Evolutionary conservation across 225 moss, liverwort and hornwort species (phyloP), one percentile per base, ranked within the genome.

Genomic region (Takakia lepidozioides): DNA sequence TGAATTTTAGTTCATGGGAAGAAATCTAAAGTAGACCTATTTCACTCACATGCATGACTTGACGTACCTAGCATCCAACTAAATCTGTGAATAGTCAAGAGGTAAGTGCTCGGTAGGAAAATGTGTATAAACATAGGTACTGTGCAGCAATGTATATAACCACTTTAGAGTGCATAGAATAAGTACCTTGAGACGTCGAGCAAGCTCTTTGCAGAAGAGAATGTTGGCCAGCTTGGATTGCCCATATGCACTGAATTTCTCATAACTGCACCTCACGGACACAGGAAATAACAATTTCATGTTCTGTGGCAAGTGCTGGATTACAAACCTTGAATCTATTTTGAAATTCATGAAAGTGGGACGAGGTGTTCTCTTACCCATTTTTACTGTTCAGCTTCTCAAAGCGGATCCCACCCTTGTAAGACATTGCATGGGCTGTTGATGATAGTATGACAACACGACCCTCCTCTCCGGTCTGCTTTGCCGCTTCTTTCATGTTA

Each of bases 371-470:
- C 20, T 6, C 71, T 62, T 56, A 67, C 76, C 62, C 39, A 3
- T 76, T 67, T 29, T 55, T 52, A 48, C 66, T 55, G 46, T 69
- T 36, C 2, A 71, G 32, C 41, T 76, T 71, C 29, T 76, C 71
- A 17, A 76, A 71, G 17, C 51, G 30, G 43, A 61, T 53, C 24
- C 8, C 6, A 3, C 3, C 18, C 48, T 4, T 61, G 35, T 38
- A 56, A 17, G 22, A 8, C 36, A 64, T 0, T n/a, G 45, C 68
- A 72, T 35, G 17, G 11, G 71, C 32, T 35, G n/a, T 0, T 2
- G 77, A 77, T 20, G 77, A 15, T 21, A 72, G 68, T 42, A 54
- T 72, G 46, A 77, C 64, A 27, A 77, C 65, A 29, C 77, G 68
- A 32, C 68, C 64, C 54, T 77, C 61, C 26, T 63, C 57, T n/a